A percentile compares a stretch with the other conserved stretches of the same genome.
phyloP scores from a whole-genome alignment of 768 basidiomycete genomes.

The Mrakia blollopis region DNA sequence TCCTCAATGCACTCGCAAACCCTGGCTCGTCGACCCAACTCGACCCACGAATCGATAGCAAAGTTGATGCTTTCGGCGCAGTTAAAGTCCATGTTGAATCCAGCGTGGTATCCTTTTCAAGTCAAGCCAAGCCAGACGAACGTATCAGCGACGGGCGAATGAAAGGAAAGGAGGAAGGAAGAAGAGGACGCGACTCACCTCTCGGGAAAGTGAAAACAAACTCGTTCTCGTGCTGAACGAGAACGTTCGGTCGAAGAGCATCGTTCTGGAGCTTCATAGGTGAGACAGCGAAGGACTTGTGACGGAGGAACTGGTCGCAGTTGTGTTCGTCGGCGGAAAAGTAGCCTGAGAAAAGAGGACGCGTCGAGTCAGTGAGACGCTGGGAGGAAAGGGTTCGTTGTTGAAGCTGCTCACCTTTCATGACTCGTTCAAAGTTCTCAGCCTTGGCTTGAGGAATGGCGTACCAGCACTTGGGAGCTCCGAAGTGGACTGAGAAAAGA shows the following conservation, averaged over 20 bases:
- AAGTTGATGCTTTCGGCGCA: slow-evolving; percentile 98
- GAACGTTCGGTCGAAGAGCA: slow-evolving; percentile 72
- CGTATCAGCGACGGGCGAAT: background rate
- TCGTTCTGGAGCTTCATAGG: slow-evolving; percentile 74
- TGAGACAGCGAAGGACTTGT: slow-evolving; percentile 92
- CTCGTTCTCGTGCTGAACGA: slow-evolving; percentile 90
- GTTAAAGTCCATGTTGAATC: slow-evolving; percentile 93
- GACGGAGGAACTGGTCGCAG: slow-evolving; percentile 90
- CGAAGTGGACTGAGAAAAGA: slow-evolving; percentile 64
- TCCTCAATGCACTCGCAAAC: slow-evolving; percentile 46
- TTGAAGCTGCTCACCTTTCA: slow-evolving; percentile 60
- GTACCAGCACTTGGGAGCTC: slow-evolving; percentile 93
- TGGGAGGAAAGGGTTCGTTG: background rate
- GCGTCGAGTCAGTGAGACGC: background rate
- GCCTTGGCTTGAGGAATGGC: slow-evolving; percentile 85
- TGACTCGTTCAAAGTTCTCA: slow-evolving; percentile 73
- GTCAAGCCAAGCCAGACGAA: background rate
- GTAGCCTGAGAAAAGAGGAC: slow-evolving; percentile 54
- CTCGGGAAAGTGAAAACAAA: slow-evolving; percentile 92
- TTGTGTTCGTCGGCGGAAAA: slow-evolving; percentile 80
- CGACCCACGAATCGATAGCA: slow-evolving; percentile 89
- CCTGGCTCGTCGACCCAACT: slow-evolving; percentile 70
- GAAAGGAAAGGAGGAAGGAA: background rate
- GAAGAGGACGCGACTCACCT: background rate
- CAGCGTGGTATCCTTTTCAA: slow-evolving; percentile 94